These are phyloP conservation scores for Tinospora cordifolia DNA, from an alignment of 164 flowering plant species.

Conservation along the genomic window DNA sequence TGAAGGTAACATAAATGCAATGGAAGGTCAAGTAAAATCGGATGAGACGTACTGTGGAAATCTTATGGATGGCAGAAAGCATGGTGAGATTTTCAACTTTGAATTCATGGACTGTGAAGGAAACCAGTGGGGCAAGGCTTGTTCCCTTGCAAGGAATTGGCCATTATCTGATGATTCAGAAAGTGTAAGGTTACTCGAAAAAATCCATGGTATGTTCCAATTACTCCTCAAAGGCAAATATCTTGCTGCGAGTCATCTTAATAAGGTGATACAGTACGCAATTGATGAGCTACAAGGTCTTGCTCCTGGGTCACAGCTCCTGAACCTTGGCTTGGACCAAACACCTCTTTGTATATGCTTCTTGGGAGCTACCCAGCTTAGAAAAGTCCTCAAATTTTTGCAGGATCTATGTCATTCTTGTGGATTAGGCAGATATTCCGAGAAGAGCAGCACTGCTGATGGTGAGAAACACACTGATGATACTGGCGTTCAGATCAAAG, in stretches of 20 bases:
- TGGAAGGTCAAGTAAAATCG: slow-evolving; percentile 7
- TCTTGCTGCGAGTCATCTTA: slow-evolving; percentile 73
- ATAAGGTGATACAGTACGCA: slow-evolving; percentile 67
- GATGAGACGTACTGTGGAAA: slow-evolving; percentile 27
- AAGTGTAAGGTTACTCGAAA: slow-evolving; percentile 70
- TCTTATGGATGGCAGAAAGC: slow-evolving; percentile 20
- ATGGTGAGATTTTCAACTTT: slow-evolving; percentile 24
- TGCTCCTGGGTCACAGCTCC: slow-evolving; percentile 48
- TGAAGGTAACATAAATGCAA: slow-evolving; percentile 22
- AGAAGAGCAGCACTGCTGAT: slow-evolving; percentile 39
- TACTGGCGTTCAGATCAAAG: slow-evolving; percentile 34
- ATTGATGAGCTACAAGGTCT: slow-evolving; percentile 69
- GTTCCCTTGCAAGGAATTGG: slow-evolving; percentile 40
- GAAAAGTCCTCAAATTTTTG: slow-evolving; percentile 65
- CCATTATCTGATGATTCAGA: slow-evolving; percentile 78
- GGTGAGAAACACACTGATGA: slow-evolving; percentile 28
- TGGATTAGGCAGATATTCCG: slow-evolving; percentile 59
- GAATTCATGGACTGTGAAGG: slow-evolving; percentile 40
- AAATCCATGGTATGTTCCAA: slow-evolving; percentile 54
- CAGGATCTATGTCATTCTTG: slow-evolving; percentile 76
- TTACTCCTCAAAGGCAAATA: slow-evolving; percentile 58
- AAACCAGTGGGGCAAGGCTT: slow-evolving; percentile 23
- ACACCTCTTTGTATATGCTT: slow-evolving; percentile 85
- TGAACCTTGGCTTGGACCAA: slow-evolving; percentile 54
- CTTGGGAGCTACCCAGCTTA: slow-evolving; percentile 66